Conservation (phyloP, 148 eudicot genomes). For the Nepenthes gracilis region DNA sequence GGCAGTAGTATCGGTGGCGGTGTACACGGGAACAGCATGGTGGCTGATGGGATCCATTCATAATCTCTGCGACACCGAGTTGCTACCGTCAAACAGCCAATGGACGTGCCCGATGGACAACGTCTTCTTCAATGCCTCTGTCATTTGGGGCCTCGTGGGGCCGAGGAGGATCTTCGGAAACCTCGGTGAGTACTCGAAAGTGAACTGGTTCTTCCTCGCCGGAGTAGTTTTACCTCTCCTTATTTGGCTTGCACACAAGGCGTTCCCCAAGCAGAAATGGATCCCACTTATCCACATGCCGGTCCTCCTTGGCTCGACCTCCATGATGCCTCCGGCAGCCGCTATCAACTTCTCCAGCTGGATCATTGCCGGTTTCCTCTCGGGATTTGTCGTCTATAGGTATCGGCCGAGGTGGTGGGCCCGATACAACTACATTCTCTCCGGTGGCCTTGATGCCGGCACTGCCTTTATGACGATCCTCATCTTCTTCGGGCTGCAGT, state of each 20-base stretch:
- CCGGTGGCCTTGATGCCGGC: conserved; percentile 73
- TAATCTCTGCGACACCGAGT: conserved; percentile 42
- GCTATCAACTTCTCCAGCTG: conserved; percentile 75
- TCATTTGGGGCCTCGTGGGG: conserved; percentile 89
- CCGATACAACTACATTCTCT: conserved; percentile 59
- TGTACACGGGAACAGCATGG: too few species aligned
- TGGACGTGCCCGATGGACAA: conserved; percentile 85
- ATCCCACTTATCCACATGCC: conserved; percentile 51
- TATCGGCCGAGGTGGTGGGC: conserved; percentile 63
- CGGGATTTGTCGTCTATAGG: conserved; percentile 49
- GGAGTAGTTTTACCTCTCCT: conserved; percentile 62
- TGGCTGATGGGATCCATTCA: too few species aligned
- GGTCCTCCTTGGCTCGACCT: conserved; percentile 40
- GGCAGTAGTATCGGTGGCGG: too few species aligned
- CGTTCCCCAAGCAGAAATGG: conserved; percentile 66
- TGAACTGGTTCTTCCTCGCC: conserved; percentile 68
- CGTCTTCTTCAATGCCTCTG: conserved; percentile 75
- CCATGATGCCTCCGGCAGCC: conserved; percentile 74
- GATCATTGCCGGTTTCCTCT: conserved; percentile 49
- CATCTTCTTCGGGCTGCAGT: conserved; percentile 39
- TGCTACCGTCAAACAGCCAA: conserved; percentile 60
- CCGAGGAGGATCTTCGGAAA: conserved; percentile 78
- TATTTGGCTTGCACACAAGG: conserved; percentile 39
- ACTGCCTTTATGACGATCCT: conserved; percentile 58
- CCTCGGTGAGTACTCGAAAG: conserved; percentile 61